Evolutionary conservation across 306 rosid genomes (phyloP), one percentile per base, ranked within the genome.

Genomic region (Urtica urens): DNA sequence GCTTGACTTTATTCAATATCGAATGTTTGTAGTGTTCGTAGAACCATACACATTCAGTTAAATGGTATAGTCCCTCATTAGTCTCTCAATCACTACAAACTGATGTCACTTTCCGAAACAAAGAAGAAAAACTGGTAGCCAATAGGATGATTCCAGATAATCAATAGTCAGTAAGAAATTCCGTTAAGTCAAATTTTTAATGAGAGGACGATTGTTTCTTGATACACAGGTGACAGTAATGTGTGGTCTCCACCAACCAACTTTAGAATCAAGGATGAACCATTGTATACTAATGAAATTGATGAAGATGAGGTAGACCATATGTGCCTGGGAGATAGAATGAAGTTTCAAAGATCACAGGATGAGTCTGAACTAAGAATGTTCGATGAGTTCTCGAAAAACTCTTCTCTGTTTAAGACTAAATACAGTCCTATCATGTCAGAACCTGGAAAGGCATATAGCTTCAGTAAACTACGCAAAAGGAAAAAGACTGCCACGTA

Each of bases 401-500:
- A 59, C 51, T 46, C 16, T 25, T 18, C 27, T 55, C 77, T 66
- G 38, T 60, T 75, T 72, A 52, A 64, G 55, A n/a, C 35, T 57
- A 30, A 17, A 24, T 30, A 31, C 8, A 66, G 65, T 41, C 19
- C 66, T 53, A 20, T 33, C 37, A 60, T 27, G 58, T 46, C 62
- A 17, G 80, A 75, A 31, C 70, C 76, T 63, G 50, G 61, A 28
- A 70, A 75, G 53, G 49, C 72, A 64, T 34, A 49, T 41, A 52
- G 44, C 46, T 37, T 61, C 59, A 74, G 38, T 42, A 57, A 60
- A 53, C 64, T 69, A 31, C 57, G 77, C 45, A 88, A 81, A 62
- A 66, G 86, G 52, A 88, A 70, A 69, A 83, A 63, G 72, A 80
- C 95, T 16, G 80, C 86, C 68, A 88, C 93, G 95, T 83, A 81